Conservation (phyloP, 768 basidiomycete species). For the Rhizopogon salebrosus region DNA sequence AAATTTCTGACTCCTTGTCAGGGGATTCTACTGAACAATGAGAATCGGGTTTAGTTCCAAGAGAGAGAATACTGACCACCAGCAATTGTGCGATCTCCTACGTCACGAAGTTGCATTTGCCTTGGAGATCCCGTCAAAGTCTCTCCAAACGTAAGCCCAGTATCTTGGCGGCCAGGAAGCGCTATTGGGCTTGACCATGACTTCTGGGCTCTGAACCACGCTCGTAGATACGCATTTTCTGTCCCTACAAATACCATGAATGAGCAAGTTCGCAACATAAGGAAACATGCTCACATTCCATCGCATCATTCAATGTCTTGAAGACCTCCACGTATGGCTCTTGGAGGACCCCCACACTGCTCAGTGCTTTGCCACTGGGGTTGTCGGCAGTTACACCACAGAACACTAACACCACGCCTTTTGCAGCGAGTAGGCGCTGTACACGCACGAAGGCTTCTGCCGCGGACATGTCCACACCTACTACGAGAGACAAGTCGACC, state of each 20-base stretch:
- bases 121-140: slow-evolving; percentile 57
- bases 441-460: slow-evolving; percentile 94
- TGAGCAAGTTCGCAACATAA: not conserved
- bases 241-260: slow-evolving; percentile 54
- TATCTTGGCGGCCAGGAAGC: slow-evolving; percentile 54
- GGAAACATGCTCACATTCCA: slow-evolving; percentile 67
- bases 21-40: slow-evolving; percentile 16
- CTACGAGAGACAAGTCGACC: slow-evolving; percentile 79
- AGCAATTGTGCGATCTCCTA: slow-evolving; percentile 67
- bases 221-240: slow-evolving; percentile 85
- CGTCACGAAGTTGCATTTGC: slow-evolving; percentile 60
- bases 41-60: not conserved
- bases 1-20: slow-evolving; percentile 23
- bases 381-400: slow-evolving; percentile 73
- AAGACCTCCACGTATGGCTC: slow-evolving; percentile 79
- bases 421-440: slow-evolving; percentile 71
- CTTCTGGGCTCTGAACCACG: slow-evolving; percentile 70
- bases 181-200: slow-evolving; percentile 43
- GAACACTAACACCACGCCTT: slow-evolving; percentile 80
- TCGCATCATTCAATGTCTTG: slow-evolving; percentile 76
- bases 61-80: slow-evolving; percentile 34
- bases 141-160: slow-evolving; percentile 40
- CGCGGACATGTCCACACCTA: slow-evolving; percentile 90
- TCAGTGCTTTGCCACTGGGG: slow-evolving; percentile 64
- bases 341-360: slow-evolving; percentile 76